A percentile compares a stretch with the other conserved stretches of the same genome.
phyloP scores from a whole-genome alignment of 768 basidiomycete genomes.

The Crucibulum laeve region DNA sequence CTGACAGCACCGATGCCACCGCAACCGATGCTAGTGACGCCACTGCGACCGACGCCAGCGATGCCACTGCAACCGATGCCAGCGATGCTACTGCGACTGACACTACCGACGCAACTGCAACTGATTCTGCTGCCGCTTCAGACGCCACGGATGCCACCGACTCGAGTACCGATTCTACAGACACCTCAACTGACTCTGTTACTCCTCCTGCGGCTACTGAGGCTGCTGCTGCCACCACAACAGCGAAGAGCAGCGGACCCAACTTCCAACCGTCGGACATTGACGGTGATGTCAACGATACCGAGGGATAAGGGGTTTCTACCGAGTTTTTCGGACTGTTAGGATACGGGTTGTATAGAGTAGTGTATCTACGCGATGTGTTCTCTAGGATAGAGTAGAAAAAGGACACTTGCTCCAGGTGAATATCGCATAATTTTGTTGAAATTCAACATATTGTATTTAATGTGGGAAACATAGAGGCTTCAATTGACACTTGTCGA shows the following conservation, averaged over 20 bases:
- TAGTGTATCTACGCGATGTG: no score
- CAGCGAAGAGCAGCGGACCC: conserved; percentile 5
- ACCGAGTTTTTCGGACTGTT: background rate
- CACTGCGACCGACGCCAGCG: conserved; percentile 11
- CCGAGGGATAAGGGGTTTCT: conserved; percentile 14
- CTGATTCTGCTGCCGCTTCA: background rate
- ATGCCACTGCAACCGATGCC: conserved; percentile 2
- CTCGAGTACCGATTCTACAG: background rate
- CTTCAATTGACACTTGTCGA: no score
- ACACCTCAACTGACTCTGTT: background rate
- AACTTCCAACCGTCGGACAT: conserved; percentile 19
- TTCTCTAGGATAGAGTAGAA: no score
- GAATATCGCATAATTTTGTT: no score
- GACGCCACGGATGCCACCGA: background rate
- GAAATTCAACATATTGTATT: no score
- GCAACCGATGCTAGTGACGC: conserved; percentile 6
- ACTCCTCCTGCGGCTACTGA: conserved; percentile 1
- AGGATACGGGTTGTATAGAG: no score
- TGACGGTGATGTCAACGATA: conserved; percentile 25
- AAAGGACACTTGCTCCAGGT: no score
- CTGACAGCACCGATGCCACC: conserved; percentile 5
- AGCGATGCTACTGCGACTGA: conserved; percentile 1
- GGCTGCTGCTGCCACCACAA: conserved; percentile 1
- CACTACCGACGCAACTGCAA: background rate
- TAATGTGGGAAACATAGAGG: no score